These are phyloP conservation scores for Lasiodiplodia gonubiensis DNA, from an alignment of 2,329 filamentous ascomycete species.

Conservation along the genomic window DNA sequence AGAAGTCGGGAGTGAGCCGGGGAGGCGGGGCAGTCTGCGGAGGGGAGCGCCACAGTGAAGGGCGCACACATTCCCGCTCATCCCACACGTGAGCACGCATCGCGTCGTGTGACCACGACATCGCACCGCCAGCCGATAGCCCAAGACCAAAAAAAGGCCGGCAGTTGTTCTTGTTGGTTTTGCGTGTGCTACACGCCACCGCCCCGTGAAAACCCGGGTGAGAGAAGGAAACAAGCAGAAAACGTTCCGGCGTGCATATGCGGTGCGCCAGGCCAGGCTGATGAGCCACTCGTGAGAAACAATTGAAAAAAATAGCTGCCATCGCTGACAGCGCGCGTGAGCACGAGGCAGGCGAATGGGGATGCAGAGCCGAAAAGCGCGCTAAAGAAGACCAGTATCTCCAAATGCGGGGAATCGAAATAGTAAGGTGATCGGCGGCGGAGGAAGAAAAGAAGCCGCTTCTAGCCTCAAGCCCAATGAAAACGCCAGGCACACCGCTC, in stretches of 20 bases:
- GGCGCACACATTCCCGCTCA: neutral
- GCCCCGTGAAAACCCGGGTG: conserved; percentile 9
- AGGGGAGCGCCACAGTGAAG: neutral
- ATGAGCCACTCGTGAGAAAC: neutral
- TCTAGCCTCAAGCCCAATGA: conserved; percentile 8
- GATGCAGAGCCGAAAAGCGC: neutral
- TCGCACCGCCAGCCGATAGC: neutral
- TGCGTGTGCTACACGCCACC: conserved; percentile 13
- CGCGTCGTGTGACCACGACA: conserved; percentile 2
- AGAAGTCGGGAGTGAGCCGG: neutral
- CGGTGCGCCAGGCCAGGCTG: neutral
- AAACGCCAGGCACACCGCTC: conserved; percentile 2
- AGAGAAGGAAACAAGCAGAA: neutral
- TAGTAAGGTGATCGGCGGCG: conserved; percentile 3
- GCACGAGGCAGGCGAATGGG: neutral
- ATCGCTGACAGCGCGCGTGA: neutral
- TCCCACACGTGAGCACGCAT: conserved; percentile 12
- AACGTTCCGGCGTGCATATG: conserved; percentile 1
- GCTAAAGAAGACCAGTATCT: neutral
- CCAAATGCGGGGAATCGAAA: conserved; percentile 15
- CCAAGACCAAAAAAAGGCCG: neutral
- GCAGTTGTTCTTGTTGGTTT: neutral
- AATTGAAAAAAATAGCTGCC: neutral
- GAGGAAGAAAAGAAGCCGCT: neutral
- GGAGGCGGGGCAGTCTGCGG: too few relatives aligned